phyloP scores from a whole-genome alignment of 306 rosid species.

The Nissolia schottii region DNA sequence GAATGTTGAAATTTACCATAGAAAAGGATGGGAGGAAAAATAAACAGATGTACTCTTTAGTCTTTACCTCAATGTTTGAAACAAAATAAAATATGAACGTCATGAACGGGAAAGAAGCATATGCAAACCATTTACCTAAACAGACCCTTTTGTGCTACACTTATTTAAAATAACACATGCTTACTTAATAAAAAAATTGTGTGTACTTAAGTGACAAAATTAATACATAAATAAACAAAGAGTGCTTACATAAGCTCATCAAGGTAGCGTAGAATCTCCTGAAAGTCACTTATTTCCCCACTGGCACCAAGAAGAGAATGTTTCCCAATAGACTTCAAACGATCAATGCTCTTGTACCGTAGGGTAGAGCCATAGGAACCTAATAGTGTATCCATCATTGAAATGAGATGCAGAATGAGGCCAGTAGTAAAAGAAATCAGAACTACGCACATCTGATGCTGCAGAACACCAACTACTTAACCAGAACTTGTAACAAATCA shows the following conservation, averaged over 20 bases:
- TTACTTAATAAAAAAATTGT: background rate
- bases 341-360: slow-evolving; percentile 85
- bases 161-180: slow-evolving; percentile 12
- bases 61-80: background rate
- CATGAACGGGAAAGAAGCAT: background rate
- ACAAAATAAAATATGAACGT: background rate
- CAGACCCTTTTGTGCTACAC: background rate
- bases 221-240: background rate
- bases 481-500: background rate
- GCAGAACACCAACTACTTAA: background rate
- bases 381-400: slow-evolving; percentile 28
- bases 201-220: background rate
- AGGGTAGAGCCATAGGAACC: slow-evolving; percentile 95
- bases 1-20: background rate
- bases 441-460: background rate
- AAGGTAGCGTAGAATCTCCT: slow-evolving; percentile 67
- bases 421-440: background rate
- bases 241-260: slow-evolving; percentile 81
- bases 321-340: slow-evolving; percentile 80
- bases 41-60: background rate
- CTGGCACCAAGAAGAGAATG: slow-evolving; percentile 91
- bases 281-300: slow-evolving; percentile 96
- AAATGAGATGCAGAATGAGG: background rate
- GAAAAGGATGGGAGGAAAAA: background rate
- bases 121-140: background rate